These are phyloP conservation scores for Ensete ventricosum DNA, from an alignment of 176 grass and related monocot species.

Conservation along the genomic window DNA sequence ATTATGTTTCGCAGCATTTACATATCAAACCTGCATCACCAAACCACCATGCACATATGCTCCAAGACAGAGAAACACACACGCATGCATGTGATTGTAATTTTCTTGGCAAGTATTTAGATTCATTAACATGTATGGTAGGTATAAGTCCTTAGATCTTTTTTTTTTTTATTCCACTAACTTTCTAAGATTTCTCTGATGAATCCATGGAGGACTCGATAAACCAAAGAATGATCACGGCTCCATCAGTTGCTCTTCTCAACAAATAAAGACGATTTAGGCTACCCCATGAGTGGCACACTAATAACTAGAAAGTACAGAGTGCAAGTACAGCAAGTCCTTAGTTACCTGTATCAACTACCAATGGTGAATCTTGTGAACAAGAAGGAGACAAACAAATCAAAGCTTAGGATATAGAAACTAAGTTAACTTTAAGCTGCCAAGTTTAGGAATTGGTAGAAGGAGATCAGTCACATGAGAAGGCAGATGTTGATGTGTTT, in stretches of 20 bases:
- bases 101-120: too few species aligned
- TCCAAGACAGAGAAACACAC: background rate
- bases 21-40: background rate
- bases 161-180: too few species aligned
- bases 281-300: background rate
- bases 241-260: too few species aligned
- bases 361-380: background rate
- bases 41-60: background rate
- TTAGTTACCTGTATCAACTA: background rate
- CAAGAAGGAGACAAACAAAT: background rate
- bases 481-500: background rate
- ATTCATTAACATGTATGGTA: too few species aligned
- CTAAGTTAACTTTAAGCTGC: background rate
- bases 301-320: background rate
- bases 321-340: background rate
- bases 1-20: constrained; percentile 8
- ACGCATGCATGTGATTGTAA: too few species aligned
- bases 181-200: too few species aligned
- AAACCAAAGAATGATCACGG: too few species aligned
- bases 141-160: too few species aligned
- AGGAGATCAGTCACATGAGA: background rate
- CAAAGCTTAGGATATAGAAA: background rate
- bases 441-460: background rate
- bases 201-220: too few species aligned
- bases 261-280: background rate